phyloP scores from a whole-genome alignment of 108 stramenopile genomes.

The Cyclostephanos tholiformis region DNA sequence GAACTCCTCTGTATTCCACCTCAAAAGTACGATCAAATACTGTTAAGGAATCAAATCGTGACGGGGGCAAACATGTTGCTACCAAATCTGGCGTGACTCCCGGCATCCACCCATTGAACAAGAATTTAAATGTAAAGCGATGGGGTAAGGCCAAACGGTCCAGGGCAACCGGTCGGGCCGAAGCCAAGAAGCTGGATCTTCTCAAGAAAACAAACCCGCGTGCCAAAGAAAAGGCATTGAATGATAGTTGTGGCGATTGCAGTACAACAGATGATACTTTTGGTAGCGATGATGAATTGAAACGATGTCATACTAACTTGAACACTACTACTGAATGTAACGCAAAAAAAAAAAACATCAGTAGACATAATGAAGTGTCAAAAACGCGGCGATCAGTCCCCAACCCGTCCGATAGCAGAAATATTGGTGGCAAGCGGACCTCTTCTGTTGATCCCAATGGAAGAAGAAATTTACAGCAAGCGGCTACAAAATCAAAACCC shows the following conservation, averaged over 20 bases:
- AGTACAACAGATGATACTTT: conserved; percentile 36
- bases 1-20: neutral
- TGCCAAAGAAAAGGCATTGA: neutral
- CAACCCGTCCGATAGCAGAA: neutral
- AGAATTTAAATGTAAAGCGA: conserved; percentile 16
- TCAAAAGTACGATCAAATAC: neutral
- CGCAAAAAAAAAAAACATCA: conserved; percentile 3
- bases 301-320: neutral
- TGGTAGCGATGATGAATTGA: conserved; percentile 17
- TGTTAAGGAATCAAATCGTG: neutral
- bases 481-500: neutral
- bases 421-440: neutral
- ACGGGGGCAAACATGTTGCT: neutral
- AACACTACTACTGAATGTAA: neutral
- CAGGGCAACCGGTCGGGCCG: neutral
- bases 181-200: neutral
- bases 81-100: neutral
- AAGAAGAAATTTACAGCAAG: neutral
- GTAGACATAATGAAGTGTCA: neutral
- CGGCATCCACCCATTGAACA: conserved; percentile 4
- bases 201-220: conserved; percentile 5
- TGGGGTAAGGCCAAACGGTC: conserved; percentile 20
- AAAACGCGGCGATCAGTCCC: neutral
- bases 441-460: neutral
- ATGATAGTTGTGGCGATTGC: conserved; percentile 24